A percentile compares a stretch with the other conserved stretches of the same genome.
Conservation (phyloP, 2,329 filamentous ascomycete genomes). For the Colletotrichum plurivorum region DNA sequence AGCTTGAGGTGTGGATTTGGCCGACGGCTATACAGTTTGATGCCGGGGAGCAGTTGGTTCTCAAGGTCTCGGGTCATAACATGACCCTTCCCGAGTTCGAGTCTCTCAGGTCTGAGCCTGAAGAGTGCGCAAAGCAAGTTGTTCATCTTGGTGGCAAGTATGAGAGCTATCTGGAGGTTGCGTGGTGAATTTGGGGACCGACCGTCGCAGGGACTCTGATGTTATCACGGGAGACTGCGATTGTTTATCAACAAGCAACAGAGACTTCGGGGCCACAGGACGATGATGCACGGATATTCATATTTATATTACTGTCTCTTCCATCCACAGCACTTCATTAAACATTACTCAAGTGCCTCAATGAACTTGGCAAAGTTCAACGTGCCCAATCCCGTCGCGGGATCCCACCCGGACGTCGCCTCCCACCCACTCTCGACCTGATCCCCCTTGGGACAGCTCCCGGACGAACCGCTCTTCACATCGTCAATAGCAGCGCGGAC, state of each 20-base stretch:
- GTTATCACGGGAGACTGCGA: neutral
- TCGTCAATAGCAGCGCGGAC: conserved; percentile 11
- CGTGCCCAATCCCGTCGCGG: conserved; percentile 14
- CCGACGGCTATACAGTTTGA: conserved; percentile 18
- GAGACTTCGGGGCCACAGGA: no score
- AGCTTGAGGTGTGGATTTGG: conserved; percentile 21
- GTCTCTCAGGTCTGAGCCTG: neutral
- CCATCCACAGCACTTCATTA: neutral
- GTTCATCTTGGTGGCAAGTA: conserved; percentile 7
- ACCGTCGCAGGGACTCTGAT: neutral
- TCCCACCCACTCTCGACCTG: conserved; percentile 19
- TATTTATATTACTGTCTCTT: neutral
- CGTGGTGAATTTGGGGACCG: no score
- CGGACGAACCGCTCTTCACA: conserved; percentile 9
- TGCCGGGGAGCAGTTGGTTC: conserved; percentile 5
- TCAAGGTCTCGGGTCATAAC: neutral
- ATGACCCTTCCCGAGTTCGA: conserved; percentile 12
- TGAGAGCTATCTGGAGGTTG: conserved; percentile 20
- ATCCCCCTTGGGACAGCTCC: neutral
- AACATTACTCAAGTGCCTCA: neutral
- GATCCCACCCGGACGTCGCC: conserved; percentile 20
- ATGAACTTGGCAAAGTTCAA: conserved; percentile 26
- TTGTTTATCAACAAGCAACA: no score
- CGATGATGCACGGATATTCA: no score
- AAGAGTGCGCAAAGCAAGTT: neutral